Conservation (phyloP, 1,284 basidiomycete species). For the Pyrrhoderma noxium region DNA sequence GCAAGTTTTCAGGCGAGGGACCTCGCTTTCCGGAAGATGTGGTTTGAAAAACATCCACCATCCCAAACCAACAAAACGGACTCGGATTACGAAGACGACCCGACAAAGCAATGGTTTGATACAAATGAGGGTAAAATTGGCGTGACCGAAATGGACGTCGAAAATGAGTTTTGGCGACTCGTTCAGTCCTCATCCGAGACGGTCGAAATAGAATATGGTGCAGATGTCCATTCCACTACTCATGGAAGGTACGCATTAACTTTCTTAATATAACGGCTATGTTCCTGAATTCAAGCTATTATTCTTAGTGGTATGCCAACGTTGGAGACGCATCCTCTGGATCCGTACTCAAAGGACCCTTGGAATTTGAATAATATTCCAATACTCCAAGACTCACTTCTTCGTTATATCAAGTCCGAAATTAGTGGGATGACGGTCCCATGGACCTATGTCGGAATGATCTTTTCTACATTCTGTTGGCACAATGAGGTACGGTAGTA, state of each 20-base stretch:
- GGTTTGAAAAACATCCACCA: conserved; percentile 80
- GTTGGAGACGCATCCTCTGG: conserved; percentile 83
- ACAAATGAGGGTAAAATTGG: conserved; percentile 56
- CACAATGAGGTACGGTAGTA: conserved; percentile 79
- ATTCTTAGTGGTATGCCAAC: conserved; percentile 82
- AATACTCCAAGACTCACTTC: conserved; percentile 79
- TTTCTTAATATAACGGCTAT: no score
- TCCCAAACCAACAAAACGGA: conserved; percentile 24
- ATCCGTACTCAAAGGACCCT: conserved; percentile 83
- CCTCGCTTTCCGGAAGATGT: conserved; percentile 78
- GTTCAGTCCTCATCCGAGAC: conserved; percentile 86
- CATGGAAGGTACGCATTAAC: conserved; percentile 81
- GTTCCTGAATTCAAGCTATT: background rate
- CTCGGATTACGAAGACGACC: conserved; percentile 34
- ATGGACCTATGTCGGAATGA: conserved; percentile 99
- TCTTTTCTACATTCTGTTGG: conserved; percentile 99
- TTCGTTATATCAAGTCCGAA: conserved; percentile 95
- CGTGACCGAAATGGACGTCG: conserved; percentile 85
- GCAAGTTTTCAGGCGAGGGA: conserved; percentile 91
- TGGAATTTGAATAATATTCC: conserved; percentile 99
- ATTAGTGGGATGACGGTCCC: conserved; percentile 99
- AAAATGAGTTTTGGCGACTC: conserved; percentile 95
- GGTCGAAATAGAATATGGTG: conserved; percentile 98
- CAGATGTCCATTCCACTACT: conserved; percentile 95
- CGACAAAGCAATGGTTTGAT: conserved; percentile 30